These are phyloP conservation scores for Grifola frondosa DNA, from an alignment of 1,284 basidiomycete genomes.

Conservation along the genomic window DNA sequence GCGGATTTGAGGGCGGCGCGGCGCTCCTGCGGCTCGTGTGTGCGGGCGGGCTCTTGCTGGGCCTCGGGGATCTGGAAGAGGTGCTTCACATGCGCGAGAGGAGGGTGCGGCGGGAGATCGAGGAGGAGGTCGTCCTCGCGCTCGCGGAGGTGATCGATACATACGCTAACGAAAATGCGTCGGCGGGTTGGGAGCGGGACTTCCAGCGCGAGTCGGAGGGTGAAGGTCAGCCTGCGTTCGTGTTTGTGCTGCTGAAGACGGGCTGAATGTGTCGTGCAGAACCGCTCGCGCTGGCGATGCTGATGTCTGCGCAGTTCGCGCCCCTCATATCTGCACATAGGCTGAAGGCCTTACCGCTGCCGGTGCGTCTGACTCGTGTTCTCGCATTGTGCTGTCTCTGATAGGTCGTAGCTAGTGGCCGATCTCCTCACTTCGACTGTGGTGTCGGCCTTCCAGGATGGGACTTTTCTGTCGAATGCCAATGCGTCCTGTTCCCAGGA, in stretches of 20 bases:
- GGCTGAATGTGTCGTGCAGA: conserved; percentile 24
- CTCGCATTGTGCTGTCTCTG: neutral
- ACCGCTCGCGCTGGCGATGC: conserved; percentile 38
- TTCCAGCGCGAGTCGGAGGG: conserved; percentile 51
- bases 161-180: conserved; percentile 37
- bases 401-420: conserved; percentile 30
- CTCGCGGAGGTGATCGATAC: conserved; percentile 71
- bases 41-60: conserved; percentile 62
- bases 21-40: conserved; percentile 58
- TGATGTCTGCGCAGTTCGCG: conserved; percentile 58
- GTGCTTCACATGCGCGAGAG: conserved; percentile 25
- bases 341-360: conserved; percentile 57
- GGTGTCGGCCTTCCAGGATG: conserved; percentile 12
- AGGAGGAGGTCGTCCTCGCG: conserved; percentile 65
- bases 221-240: conserved; percentile 25
- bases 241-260: neutral
- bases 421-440: conserved; percentile 49
- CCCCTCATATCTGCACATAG: conserved; percentile 51
- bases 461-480: conserved; percentile 9
- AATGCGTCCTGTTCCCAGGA: too few relatives aligned
- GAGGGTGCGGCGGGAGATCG: conserved; percentile 39
- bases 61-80: conserved; percentile 53
- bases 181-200: conserved; percentile 63
- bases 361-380: conserved; percentile 29
- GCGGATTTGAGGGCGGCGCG: conserved; percentile 63